phyloP scores from a whole-genome alignment of 306 rosid genomes.

The Cucurbita pepo region DNA sequence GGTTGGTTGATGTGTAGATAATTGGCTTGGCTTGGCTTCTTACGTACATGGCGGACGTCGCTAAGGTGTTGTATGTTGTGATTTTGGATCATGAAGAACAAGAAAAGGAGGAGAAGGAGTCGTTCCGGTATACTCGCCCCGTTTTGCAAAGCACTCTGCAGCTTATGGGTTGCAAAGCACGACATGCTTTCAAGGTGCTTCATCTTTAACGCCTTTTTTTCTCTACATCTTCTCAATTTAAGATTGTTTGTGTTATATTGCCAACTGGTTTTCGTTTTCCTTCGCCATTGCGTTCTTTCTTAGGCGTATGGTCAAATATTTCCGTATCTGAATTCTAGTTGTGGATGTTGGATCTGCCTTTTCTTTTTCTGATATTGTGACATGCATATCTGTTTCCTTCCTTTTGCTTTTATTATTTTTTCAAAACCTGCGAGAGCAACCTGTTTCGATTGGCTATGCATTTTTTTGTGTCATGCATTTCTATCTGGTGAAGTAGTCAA shows the following conservation, averaged over 20 bases:
- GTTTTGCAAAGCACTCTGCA: constrained; percentile 81
- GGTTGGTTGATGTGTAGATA: background rate
- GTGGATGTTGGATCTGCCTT: background rate
- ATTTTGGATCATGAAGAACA: constrained; percentile 43
- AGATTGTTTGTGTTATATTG: background rate
- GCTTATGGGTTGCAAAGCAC: constrained; percentile 93
- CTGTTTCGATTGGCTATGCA: background rate
- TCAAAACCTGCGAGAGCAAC: background rate
- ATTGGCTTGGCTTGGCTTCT: background rate
- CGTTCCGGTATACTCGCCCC: constrained; percentile 70
- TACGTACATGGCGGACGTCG: constrained; percentile 23
- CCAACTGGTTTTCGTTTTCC: background rate
- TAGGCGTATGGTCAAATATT: background rate
- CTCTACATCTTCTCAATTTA: background rate
- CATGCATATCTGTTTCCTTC: background rate
- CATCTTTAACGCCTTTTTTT: background rate
- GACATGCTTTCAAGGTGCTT: constrained; percentile 83
- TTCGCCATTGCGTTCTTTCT: background rate
- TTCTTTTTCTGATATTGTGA: background rate
- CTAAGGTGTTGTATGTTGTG: constrained; percentile 43
- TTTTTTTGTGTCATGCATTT: background rate
- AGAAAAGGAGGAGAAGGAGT: constrained; percentile 34
- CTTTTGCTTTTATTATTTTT: background rate
- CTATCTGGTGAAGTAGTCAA: background rate
- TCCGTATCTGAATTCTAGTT: background rate